phyloP scores from a whole-genome alignment of 2,329 filamentous ascomycete species.

The Cadophora sp. region DNA sequence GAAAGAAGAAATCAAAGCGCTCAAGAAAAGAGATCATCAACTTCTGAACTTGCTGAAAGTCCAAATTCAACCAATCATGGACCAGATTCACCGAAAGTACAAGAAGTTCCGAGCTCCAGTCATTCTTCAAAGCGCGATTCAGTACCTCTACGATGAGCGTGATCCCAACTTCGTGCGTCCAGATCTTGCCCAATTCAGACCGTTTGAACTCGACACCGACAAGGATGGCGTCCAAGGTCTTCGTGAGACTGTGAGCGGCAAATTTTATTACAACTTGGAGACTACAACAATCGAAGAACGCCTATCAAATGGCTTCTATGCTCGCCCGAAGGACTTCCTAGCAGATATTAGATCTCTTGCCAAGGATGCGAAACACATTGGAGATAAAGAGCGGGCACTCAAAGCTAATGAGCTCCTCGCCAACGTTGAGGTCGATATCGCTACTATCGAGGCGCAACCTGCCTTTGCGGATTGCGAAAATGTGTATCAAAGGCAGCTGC shows the following conservation, averaged over 20 bases:
- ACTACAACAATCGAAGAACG: conserved; percentile 93
- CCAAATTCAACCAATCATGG: conserved; percentile 92
- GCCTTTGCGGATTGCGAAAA: conserved; percentile 79
- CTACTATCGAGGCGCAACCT: conserved; percentile 73
- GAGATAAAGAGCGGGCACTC: conserved; percentile 82
- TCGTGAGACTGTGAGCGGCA: conserved; percentile 75
- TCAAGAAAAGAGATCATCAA: conserved; percentile 83
- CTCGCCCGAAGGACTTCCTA: conserved; percentile 86
- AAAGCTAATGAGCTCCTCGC: conserved; percentile 91
- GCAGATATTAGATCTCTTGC: conserved; percentile 84
- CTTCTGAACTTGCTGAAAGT: conserved; percentile 88
- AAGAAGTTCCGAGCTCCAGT: conserved; percentile 85
- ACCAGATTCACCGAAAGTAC: conserved; percentile 91
- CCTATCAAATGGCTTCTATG: conserved; percentile 96
- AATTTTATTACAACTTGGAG: conserved; percentile 95
- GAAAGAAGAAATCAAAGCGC: conserved; percentile 80
- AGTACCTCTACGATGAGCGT: conserved; percentile 84
- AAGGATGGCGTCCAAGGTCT: conserved; percentile 80
- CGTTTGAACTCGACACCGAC: conserved; percentile 82
- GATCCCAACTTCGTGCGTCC: conserved; percentile 74
- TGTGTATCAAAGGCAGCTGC: conserved; percentile 75
- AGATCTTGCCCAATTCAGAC: conserved; percentile 63
- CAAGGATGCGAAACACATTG: conserved; percentile 81
- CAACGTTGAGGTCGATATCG: conserved; percentile 94
- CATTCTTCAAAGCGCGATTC: conserved; percentile 75